Evolutionary conservation across 2,329 filamentous ascomycete genomes (phyloP).

Genomic region (Rutstroemia sp.): DNA sequence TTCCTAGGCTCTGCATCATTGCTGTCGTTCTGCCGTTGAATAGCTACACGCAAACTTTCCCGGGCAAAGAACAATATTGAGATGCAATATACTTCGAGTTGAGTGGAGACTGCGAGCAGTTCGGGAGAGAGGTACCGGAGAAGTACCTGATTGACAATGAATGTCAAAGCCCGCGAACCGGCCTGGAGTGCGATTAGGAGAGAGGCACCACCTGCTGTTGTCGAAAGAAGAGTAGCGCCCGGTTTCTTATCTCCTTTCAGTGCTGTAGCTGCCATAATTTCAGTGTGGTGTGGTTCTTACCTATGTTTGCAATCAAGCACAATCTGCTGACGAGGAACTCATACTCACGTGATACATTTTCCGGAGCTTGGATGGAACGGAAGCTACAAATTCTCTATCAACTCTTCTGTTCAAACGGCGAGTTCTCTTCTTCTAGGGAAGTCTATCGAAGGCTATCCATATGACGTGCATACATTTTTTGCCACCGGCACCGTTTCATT

Average conservation of each 20-base stretch:
- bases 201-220: conserved; percentile 21
- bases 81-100: conserved; percentile 88
- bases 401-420: too few relatives aligned
- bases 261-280: not conserved
- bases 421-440: too few relatives aligned
- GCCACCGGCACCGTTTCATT: too few relatives aligned
- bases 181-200: conserved; percentile 78
- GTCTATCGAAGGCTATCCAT: too few relatives aligned
- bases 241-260: not conserved
- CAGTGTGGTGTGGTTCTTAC: too few relatives aligned
- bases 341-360: too few relatives aligned
- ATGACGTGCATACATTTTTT: too few relatives aligned
- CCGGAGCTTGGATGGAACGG: too few relatives aligned
- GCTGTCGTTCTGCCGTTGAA: conserved; percentile 65
- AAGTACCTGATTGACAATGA: conserved; percentile 84
- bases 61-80: conserved; percentile 92
- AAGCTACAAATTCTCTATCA: too few relatives aligned
- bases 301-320: too few relatives aligned
- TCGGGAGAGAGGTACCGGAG: conserved; percentile 81
- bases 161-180: conserved; percentile 79
- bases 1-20: conserved; percentile 8
- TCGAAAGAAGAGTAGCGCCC: conserved; percentile 5
- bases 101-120: conserved; percentile 76
- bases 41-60: conserved; percentile 83
- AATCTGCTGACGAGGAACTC: too few relatives aligned